Evolutionary conservation across 2,329 filamentous ascomycete species (phyloP), one percentile per base, ranked within the genome.

Genomic region (Anthostomella pinea): DNA sequence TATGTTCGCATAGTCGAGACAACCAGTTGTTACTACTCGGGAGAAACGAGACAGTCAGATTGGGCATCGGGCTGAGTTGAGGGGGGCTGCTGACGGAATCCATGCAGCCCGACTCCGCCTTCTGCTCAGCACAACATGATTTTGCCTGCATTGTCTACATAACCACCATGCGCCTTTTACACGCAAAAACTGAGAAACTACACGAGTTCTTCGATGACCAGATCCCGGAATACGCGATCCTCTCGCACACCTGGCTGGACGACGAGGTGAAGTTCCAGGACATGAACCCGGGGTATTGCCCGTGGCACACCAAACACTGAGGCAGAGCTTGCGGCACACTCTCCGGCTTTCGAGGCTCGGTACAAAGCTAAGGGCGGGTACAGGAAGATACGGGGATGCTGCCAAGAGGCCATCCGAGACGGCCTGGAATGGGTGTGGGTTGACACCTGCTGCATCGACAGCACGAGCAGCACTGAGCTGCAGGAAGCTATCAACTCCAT

Each of bases 361-460:
- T 21, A 22, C 23, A 26, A 23, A 13, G 10, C 22, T 4, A 26
- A 34, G 23, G 9, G 11, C 7, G 33, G 33, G 16, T 35, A 14
- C 24, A 14, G 6, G 6, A 35, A 35, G 33, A 30, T 35, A 11
- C 26, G 3, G 16, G 11, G 14, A 19, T 21, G 16, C 13, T 35
- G 33, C 13, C 15, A 22, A 13, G 16, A 22, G 16, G 33, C 33
- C 3, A 13, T 8, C 8, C 22, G 8, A 14, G 17, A 22, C 8
- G 23, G 33, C 10, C 3, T 20, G 11, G n/a, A 35, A n/a, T 29
- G 18, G 15, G 25, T 29, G 7, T 35, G 33, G 33, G 15, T 35
- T 4, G 33, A 35, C 19, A 35, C 17, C 6, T 35, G 33, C 19
- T 35, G 33, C 24, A 35, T 35, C 33, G 18, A 35, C 17, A 30